Conservation (phyloP, 2,329 filamentous ascomycete genomes). For the Aspergillus pseudoglaucus region DNA sequence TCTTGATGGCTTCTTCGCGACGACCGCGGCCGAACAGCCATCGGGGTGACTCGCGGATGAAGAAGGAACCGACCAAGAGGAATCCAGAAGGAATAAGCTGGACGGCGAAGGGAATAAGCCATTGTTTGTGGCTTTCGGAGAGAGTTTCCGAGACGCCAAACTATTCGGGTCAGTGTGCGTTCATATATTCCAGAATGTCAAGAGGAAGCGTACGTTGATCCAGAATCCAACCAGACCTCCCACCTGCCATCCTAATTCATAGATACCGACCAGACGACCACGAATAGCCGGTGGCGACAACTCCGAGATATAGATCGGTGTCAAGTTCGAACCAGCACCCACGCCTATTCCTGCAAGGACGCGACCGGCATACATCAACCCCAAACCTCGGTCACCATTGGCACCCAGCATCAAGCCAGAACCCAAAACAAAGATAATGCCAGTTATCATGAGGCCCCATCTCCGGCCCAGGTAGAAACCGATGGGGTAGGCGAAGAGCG, state of each 20-base stretch:
- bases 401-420: conserved; percentile 67
- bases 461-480: conserved; percentile 63
- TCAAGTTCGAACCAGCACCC: conserved; percentile 51
- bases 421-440: conserved; percentile 61
- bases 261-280: conserved; percentile 53
- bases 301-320: conserved; percentile 56
- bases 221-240: conserved; percentile 47
- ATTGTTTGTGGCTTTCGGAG: conserved; percentile 21
- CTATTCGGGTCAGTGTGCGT: conserved; percentile 14
- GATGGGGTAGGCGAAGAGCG: conserved; percentile 60
- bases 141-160: conserved; percentile 46
- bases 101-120: conserved; percentile 29
- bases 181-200: conserved; percentile 8
- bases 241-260: conserved; percentile 52
- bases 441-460: conserved; percentile 56
- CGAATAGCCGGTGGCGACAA: conserved; percentile 53
- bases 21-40: conserved; percentile 63
- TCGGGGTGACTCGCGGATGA: conserved; percentile 57
- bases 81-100: conserved; percentile 29
- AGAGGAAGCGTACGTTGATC: conserved; percentile 35
- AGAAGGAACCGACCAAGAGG: conserved; percentile 49
- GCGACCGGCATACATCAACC: conserved; percentile 51
- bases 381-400: conserved; percentile 56
- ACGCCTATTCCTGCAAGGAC: conserved; percentile 54
- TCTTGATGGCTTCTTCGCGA: conserved; percentile 57